Evolutionary conservation across 805 yeast genomes (phyloP).

Genomic region (Candida palmyrensis): DNA sequence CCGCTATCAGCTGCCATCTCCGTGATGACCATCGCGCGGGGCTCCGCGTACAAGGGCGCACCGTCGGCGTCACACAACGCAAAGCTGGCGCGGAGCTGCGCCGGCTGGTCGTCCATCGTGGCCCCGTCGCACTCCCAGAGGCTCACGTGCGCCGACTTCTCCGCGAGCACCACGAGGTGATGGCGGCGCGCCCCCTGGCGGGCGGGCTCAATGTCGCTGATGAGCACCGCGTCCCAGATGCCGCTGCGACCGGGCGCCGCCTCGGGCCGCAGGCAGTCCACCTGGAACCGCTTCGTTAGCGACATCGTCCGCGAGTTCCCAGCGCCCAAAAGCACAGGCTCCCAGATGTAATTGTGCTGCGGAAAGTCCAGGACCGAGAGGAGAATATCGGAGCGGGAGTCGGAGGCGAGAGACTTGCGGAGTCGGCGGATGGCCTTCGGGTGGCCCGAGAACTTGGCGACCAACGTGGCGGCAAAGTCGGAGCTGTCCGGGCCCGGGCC

Average conservation of each 20-base stretch:
- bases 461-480: constrained; percentile 12
- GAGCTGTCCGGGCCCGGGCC: no score
- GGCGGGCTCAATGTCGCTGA: constrained; percentile 26
- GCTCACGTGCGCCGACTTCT: constrained; percentile 34
- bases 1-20: constrained; percentile 3
- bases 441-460: constrained; percentile 75
- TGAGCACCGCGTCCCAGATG: constrained; percentile 27
- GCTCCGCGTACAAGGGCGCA: constrained; percentile 8
- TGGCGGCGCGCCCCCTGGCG: constrained; percentile 13
- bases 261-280: constrained; percentile 8
- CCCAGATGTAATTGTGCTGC: constrained; percentile 37
- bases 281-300: constrained; percentile 28
- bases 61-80: constrained; percentile 9
- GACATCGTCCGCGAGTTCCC: constrained; percentile 14
- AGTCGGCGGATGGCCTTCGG: constrained; percentile 69
- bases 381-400: constrained; percentile 19
- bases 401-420: constrained; percentile 48
- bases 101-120: constrained; percentile 24
- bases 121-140: constrained; percentile 57
- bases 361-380: constrained; percentile 36
- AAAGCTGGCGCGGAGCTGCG: constrained; percentile 15
- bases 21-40: constrained; percentile 20
- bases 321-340: constrained; percentile 24
- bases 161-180: constrained; percentile 28
- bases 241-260: constrained; percentile 7